Evolutionary conservation across 1,139 yeast species (phyloP).

Genomic region (Suhomyces chickasaworum): DNA sequence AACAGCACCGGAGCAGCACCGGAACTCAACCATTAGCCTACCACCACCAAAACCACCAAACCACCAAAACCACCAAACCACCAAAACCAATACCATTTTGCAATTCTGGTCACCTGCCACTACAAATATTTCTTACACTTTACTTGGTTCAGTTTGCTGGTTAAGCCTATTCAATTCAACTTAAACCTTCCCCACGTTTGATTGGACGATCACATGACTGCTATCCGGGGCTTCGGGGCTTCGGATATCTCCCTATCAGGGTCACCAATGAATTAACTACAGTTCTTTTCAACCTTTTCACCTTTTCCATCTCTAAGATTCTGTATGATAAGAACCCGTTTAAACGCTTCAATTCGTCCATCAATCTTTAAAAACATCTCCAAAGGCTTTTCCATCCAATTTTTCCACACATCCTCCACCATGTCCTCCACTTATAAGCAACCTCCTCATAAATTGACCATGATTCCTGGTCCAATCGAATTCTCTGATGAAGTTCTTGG

Average conservation of each 20-base stretch:
- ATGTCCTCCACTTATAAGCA: slow-evolving; percentile 45
- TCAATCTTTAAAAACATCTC: background rate
- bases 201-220: slow-evolving; percentile 8
- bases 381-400: background rate
- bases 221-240: slow-evolving; percentile 7
- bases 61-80: no score
- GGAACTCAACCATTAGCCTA: no score
- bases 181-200: slow-evolving; percentile 2
- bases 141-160: no score
- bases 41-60: no score
- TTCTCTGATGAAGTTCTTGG: slow-evolving; percentile 77
- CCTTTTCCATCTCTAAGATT: no score
- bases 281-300: slow-evolving; percentile 2
- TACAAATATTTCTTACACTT: no score
- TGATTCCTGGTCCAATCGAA: slow-evolving; percentile 95
- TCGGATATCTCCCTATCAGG: slow-evolving; percentile 10
- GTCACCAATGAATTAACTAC: slow-evolving; percentile 5
- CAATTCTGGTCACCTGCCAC: no score
- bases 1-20: no score
- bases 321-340: slow-evolving; percentile 8
- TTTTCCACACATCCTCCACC: slow-evolving; percentile 8
- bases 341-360: background rate
- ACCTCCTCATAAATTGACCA: slow-evolving; percentile 56
- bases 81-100: no score
- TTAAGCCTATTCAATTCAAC: no score